Conservation (phyloP, 176 grass and related monocot genomes). For the Tillandsia fasciculata region DNA sequence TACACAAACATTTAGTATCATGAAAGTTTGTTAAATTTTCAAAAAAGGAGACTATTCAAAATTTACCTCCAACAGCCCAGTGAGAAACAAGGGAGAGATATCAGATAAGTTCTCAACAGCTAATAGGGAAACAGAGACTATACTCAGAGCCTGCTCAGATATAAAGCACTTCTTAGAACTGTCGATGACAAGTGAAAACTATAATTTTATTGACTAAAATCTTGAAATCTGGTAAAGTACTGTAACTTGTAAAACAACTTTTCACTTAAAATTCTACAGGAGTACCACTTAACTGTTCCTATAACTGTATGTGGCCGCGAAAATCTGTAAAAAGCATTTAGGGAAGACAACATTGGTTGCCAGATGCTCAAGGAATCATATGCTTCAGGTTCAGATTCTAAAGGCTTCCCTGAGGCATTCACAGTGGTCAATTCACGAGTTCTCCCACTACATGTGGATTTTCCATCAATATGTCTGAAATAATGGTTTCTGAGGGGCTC, state of each 20-base stretch:
- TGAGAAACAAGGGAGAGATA: slow-evolving; percentile 72
- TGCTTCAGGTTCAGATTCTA: slow-evolving; percentile 53
- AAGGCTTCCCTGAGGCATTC: slow-evolving; percentile 40
- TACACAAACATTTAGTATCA: slow-evolving; percentile 9
- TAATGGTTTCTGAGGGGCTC: neutral
- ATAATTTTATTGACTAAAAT: neutral
- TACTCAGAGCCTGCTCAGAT: slow-evolving; percentile 76
- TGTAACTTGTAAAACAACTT: neutral
- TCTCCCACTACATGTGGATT: neutral
- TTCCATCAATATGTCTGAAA: slow-evolving; percentile 1
- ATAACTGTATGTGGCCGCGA: slow-evolving; percentile 93
- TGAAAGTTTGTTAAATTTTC: slow-evolving; percentile 12
- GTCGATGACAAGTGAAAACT: neutral
- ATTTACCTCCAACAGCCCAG: slow-evolving; percentile 73
- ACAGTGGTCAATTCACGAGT: slow-evolving; percentile 5
- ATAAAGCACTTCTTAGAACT: slow-evolving; percentile 26
- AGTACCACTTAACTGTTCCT: slow-evolving; percentile 86
- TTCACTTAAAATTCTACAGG: neutral
- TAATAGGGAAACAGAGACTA: slow-evolving; percentile 92
- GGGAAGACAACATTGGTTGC: slow-evolving; percentile 46
- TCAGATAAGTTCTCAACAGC: slow-evolving; percentile 67
- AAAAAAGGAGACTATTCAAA: slow-evolving; percentile 21
- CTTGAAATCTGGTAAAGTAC: neutral
- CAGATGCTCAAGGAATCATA: slow-evolving; percentile 35
- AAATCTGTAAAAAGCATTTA: slow-evolving; percentile 95